Evolutionary conservation across 2,329 filamentous ascomycete genomes (phyloP), one percentile per base, ranked within the genome.

Genomic region (Aspergillus carbonarius): DNA sequence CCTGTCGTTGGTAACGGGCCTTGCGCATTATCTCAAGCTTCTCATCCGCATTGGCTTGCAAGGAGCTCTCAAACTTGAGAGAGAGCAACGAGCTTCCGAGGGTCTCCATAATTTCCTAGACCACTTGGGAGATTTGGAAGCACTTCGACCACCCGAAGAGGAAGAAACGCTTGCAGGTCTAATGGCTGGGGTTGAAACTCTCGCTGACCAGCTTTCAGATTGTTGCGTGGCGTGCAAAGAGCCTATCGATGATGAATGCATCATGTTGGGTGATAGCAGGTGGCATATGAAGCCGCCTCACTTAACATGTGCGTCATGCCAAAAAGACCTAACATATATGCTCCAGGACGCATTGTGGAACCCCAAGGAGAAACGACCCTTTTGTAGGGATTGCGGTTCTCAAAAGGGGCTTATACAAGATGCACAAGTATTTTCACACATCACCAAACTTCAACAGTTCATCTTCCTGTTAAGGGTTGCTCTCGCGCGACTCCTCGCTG

Each of bases 21-120:
- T 99, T 53, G 95, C 95, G 17, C 95, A 99, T 76, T 99, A 99
- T 72, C 85, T 99, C 55, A 99, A 99, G 76, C 88, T 99, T 34
- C 85, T 99, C 60, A 99, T 99, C 68, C 88, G 95, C 51, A 99
- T 99, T 67, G 97, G 95, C 71, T 83, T 99, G 27, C 96, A 98
- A 73, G 95, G 93, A 32, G 89, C 95, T 6, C 80, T 99, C 48
- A 93, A 92, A 69, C 84, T 98, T 39, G 95, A 99, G 76, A 88
- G 92, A 57, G 93, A 98, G 69, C 88, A 88, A 50, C 82, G 84
- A 54, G 88, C 84, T 27, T 82, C 89, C 1, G 88, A 90, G 63
- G 92, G 91, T 10, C 80, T 99, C 23, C 88, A 91, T 68, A 83
- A 85, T 54, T 97, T 99, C 73, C 82, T 99, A 47, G 86, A 91